Evolutionary conservation across 441 rosid genomes (phyloP).

Genomic region (Gossypium schwendimanii): DNA sequence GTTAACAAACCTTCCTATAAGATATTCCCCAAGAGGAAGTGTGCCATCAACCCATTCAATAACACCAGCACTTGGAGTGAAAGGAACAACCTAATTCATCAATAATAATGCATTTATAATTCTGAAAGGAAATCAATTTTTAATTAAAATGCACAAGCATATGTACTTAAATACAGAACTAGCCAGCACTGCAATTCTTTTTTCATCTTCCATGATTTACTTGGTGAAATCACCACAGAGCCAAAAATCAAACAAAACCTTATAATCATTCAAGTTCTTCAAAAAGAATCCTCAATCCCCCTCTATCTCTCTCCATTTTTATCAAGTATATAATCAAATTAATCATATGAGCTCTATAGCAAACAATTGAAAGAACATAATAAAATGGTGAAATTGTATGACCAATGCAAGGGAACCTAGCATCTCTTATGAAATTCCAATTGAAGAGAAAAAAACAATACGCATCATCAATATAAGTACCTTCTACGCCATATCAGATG

Average conservation of each 20-base stretch:
- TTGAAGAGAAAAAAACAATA: neutral
- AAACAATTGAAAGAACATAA: neutral
- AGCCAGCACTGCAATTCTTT: neutral
- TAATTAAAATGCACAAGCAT: neutral
- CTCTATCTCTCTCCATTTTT: neutral
- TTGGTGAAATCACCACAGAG: neutral
- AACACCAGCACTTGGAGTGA: slow-evolving; percentile 99
- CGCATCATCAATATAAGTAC: neutral
- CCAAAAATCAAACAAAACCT: neutral
- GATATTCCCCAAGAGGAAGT: slow-evolving; percentile 93
- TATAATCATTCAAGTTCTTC: neutral
- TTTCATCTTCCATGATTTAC: neutral
- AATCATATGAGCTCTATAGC: neutral
- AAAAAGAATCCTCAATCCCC: neutral
- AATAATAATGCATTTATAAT: slow-evolving; percentile 8
- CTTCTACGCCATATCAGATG: neutral
- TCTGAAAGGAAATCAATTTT: neutral
- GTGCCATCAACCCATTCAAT: slow-evolving; percentile 99
- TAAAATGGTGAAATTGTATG: neutral
- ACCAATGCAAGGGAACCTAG: neutral
- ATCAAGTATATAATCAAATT: neutral
- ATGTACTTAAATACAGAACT: neutral
- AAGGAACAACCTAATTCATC: slow-evolving; percentile 77
- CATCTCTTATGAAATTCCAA: neutral
- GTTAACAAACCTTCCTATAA: slow-evolving; percentile 71